Evolutionary conservation across 441 rosid species (phyloP).

Genomic region (Sinapis alba): DNA sequence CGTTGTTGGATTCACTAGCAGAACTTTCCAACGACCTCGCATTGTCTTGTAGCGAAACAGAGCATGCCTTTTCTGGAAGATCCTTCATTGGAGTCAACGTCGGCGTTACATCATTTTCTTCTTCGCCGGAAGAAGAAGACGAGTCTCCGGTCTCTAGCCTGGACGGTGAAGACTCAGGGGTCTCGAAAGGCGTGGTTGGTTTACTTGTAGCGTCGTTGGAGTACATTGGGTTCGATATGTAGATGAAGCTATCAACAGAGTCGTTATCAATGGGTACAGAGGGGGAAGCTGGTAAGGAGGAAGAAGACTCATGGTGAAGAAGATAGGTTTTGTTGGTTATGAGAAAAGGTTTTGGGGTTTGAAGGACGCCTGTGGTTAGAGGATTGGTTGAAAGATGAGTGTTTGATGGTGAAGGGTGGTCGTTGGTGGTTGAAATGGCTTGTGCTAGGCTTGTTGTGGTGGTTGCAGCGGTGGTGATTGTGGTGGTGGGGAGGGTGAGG

Average conservation of each 20-base stretch:
- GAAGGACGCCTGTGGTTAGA: conserved; percentile 66
- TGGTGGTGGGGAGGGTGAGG: conserved; percentile 30
- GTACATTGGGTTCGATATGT: conserved; percentile 86
- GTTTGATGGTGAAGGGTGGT: conserved; percentile 31
- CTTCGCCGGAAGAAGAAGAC: conserved; percentile 45
- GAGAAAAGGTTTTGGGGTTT: conserved; percentile 51
- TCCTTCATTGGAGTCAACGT: conserved; percentile 83
- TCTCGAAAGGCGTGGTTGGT: conserved; percentile 71
- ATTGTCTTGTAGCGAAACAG: conserved; percentile 58
- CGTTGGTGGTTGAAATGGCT: conserved; percentile 26
- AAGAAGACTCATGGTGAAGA: conserved; percentile 14
- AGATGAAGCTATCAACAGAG: conserved; percentile 48
- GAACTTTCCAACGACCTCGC: conserved; percentile 53
- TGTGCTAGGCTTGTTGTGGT: conserved; percentile 15
- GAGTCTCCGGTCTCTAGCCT: conserved; percentile 49
- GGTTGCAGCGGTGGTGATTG: conserved; percentile 12
- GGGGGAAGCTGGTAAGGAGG: conserved; percentile 32
- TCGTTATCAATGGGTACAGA: conserved; percentile 34
- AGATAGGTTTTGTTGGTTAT: conserved; percentile 36
- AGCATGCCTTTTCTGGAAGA: conserved; percentile 73
- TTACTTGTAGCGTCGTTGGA: conserved; percentile 48
- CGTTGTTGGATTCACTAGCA: conserved; percentile 48
- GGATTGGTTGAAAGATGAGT: conserved; percentile 37
- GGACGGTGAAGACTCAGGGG: conserved; percentile 83
- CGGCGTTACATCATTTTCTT: conserved; percentile 46